Base-by-base conservation (phyloP, 306 rosid genomes). In the Potentilla sterilis region DNA sequence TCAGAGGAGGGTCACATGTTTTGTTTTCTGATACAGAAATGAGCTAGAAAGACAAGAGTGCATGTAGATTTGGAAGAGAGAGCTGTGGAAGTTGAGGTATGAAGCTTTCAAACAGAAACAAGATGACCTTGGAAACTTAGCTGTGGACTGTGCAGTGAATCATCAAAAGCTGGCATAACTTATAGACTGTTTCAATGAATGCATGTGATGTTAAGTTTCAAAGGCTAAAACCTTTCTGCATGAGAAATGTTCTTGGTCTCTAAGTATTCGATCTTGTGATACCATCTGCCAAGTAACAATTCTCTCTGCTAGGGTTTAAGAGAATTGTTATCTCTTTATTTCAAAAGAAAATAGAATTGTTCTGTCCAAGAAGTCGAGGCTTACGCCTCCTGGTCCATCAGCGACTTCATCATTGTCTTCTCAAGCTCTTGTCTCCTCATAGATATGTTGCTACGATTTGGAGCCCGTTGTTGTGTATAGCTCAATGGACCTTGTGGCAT, bases 61-160 rank as follows among this genome's bases (percentile, higher is more conserved):
- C 28, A 28, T 28, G 28, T 10, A 42, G 22, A 11, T 37, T 14
- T 72, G 14, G 52, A 40, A 52, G 49, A 52, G 13, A 35, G 64
- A 18, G 35, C 65, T 52, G 65, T 54, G 16, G 1, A 37, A 52
- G 48, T 70, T 49, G 74, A n/a, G 16, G 76, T 72, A 48, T 55
- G 40, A 22, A 38, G 38, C 21, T 51, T 51, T 49, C 41, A 71
- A 34, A 22, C 16, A 49, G 4, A 69, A 7, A n/a, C 72, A 59
- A 4, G 66, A 61, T 13, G 42, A 5, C 28, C 21, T 49, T 34
- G 62, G 47, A 52, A 71, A 37, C 2, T 71, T 51, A 71, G 75
- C 10, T 32, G 66, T 58, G 43, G 76, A 58, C 67, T 73, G 9
- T 54, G 67, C 76, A 40, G 47, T n/a, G 35, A 71, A 52, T 48